Percentiles rank a stretch among this genome's conserved stretches.
These are phyloP conservation scores for Amylocarpus encephaloides DNA, from an alignment of 2,329 filamentous ascomycete species.

Conservation along the genomic window DNA sequence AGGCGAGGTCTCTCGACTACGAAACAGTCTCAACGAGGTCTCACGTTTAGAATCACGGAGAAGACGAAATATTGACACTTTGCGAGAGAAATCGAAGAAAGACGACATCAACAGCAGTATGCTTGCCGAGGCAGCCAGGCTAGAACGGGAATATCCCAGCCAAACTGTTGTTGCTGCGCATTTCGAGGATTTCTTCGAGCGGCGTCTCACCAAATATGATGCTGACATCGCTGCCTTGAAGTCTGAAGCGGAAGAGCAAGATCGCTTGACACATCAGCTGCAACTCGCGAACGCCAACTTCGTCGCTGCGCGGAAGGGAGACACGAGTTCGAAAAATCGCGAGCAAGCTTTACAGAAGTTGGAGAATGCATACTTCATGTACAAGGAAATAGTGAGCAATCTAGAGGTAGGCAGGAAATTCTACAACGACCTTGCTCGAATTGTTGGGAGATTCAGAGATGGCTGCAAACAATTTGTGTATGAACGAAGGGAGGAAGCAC, in stretches of 20 bases:
- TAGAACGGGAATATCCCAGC: conserved; percentile 81
- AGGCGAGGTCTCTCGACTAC: conserved; percentile 67
- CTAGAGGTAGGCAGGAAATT: conserved; percentile 89
- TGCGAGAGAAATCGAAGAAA: conserved; percentile 71
- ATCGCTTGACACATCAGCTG: conserved; percentile 61
- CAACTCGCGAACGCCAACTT: conserved; percentile 74
- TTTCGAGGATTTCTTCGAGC: conserved; percentile 87
- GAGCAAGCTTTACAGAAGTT: conserved; percentile 82
- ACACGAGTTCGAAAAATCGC: conserved; percentile 61
- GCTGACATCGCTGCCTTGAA: conserved; percentile 64
- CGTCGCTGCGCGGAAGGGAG: conserved; percentile 55
- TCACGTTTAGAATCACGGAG: conserved; percentile 75
- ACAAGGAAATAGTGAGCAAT: conserved; percentile 92
- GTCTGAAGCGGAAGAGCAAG: conserved; percentile 71
- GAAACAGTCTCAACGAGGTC: conserved; percentile 78
- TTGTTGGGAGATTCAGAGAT: conserved; percentile 80
- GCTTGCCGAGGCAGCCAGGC: conserved; percentile 70
- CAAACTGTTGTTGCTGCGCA: conserved; percentile 80
- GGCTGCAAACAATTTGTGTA: conserved; percentile 73
- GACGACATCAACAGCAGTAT: conserved; percentile 89
- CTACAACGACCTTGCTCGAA: conserved; percentile 90
- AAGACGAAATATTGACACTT: conserved; percentile 68
- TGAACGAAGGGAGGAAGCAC: conserved; percentile 73
- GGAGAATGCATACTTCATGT: conserved; percentile 89
- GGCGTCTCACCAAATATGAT: conserved; percentile 75